Evolutionary conservation across 1,284 basidiomycete genomes (phyloP), one percentile per base, ranked within the genome.

Genomic region (Chiua sp.): DNA sequence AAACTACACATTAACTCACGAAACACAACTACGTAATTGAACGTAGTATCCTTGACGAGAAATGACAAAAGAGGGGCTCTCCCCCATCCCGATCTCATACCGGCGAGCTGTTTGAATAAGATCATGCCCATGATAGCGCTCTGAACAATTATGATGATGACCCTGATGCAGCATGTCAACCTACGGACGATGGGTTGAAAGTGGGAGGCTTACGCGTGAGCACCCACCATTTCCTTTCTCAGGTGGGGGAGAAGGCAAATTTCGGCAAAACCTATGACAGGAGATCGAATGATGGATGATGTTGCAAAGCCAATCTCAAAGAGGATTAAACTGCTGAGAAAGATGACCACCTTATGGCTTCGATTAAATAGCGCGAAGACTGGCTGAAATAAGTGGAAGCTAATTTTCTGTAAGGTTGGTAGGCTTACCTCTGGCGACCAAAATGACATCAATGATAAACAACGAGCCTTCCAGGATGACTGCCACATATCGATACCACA

Each of bases 291-390:
- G 2, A 67, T n/a, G 7, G 28, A 51, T 18, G 8, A 26, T 44
- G 16, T 39, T 7, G 52, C 56, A 5, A 50, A 4, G 49, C 18
- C 57, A 7, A 32, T 7, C 23, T 68, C 58, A 20, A 56, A 26
- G 37, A 68, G 26, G 26, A 71, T 30, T 46, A 69, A 18, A 46
- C 44, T 20, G 48, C 47, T 23, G 22, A 68, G 53, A 18, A 68
- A 59, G 5, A 59, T 0, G 39, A 42, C 54, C 16, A 56, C 47
- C 53, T 47, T 66, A 26, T 59, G 60, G 47, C 28, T 73, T 23
- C 54, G 62, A 48, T 71, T 67, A 47, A 70, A 74, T 6, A 73
- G 39, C 3, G 66, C 66, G 49, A 54, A 70, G 26, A 71, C 71
- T 73, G 30, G 22, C 47, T 13, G 10, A 47, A 51, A 33, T 16